Conservation (phyloP, 495 filamentous ascomycete genomes). For the Glonium stellatum region DNA sequence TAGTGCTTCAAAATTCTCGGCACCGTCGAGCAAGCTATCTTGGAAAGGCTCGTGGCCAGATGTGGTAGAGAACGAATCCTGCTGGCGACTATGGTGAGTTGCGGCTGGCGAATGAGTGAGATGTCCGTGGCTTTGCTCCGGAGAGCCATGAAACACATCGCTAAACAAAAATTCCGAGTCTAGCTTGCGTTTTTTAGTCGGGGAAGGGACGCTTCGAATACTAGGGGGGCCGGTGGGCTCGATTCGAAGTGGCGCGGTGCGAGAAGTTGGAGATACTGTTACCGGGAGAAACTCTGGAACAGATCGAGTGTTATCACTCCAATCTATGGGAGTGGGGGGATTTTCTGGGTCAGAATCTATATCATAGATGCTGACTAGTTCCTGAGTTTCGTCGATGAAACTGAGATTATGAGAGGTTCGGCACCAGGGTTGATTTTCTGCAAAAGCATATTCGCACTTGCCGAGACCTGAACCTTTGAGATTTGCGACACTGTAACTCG, state of each 20-base stretch:
- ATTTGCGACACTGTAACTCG: slow-evolving; percentile 2
- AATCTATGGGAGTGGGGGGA: slow-evolving; percentile 4
- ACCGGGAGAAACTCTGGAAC: not conserved
- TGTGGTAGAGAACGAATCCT: slow-evolving; percentile 1
- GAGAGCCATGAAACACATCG: slow-evolving; percentile 8
- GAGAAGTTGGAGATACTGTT: not conserved
- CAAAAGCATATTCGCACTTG: slow-evolving; percentile 25
- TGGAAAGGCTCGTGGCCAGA: not conserved
- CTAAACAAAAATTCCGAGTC: not conserved
- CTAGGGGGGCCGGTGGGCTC: slow-evolving; percentile 1
- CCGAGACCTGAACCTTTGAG: slow-evolving; percentile 7
- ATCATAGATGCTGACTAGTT: slow-evolving; percentile 24
- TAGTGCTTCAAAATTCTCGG: not conserved
- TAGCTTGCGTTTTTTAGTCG: slow-evolving; percentile 15
- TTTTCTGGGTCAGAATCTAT: slow-evolving; percentile 5
- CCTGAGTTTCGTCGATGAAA: slow-evolving; percentile 23
- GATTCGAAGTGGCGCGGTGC: not conserved
- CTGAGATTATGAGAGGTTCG: slow-evolving; percentile 16
- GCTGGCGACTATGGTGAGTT: not conserved
- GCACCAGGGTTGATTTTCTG: slow-evolving; percentile 17
- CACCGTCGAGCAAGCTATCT: not conserved
- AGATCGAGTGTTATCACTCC: slow-evolving; percentile 6
- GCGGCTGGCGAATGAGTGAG: not conserved
- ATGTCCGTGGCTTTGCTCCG: not conserved
- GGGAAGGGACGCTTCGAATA: not conserved